Base-by-base conservation (phyloP, 192 early-diverging fungal genomes). In the Podila minutissima region DNA sequence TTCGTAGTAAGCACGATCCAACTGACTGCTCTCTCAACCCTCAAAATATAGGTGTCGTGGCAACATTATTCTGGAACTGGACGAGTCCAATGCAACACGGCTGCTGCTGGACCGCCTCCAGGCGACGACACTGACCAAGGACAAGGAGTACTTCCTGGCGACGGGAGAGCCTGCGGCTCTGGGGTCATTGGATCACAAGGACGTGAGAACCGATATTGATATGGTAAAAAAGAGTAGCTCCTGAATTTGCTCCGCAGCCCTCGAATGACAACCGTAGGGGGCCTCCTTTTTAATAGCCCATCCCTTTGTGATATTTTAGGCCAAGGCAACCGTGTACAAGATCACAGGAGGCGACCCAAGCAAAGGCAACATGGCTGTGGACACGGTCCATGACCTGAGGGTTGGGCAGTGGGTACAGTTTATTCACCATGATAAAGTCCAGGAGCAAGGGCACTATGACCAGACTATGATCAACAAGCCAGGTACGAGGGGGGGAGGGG, bases 301-400 rank as follows among this genome's bases (percentile, higher is more conserved):
- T 29, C 8, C 29, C 1, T 67, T 20, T 19, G 11, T 28, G 11
- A 57, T 12, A 55, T 7, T 53, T n/a, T 68, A 84, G 66, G 48
- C 46, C 31, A 75, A 64, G 10, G 66, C 78, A 37, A 81, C 69
- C 12, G 71, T 84, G 1, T 73, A 81, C 33, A 84, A 81, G 58
- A 86, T 90, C 61, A 86, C 84, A 48, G 87, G 89, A n/a, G 89
- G 89, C 0, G 87, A 90, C 69, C 89, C 87, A 13, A 70, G 73
- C 31, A 83, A 82, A 48, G 89, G 87, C n/a, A 90, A 88, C 55
- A 87, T 90, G 84, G 81, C 89, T 2, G 82, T 90, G 1, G 89
- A 89, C 68, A 88, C 87, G 4, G 86, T 83, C 0, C 66, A 72
- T 37, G 87, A 90, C 64, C 73, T 90, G 12, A 57, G 73, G 50